A percentile compares a stretch with the other conserved stretches of the same genome.
Conservation (phyloP, 1,284 basidiomycete species). For the Heimioporus punctisporus region DNA sequence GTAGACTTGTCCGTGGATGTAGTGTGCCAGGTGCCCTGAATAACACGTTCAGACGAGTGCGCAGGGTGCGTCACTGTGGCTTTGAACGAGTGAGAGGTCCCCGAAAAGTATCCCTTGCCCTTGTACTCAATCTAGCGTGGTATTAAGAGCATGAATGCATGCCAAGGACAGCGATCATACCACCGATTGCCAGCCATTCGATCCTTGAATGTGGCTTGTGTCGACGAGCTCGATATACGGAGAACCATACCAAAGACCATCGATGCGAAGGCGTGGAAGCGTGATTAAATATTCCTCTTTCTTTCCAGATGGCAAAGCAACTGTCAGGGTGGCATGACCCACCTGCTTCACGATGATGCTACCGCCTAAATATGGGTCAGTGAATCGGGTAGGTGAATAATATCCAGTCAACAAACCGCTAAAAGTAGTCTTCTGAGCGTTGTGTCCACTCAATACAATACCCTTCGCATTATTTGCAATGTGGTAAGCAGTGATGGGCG, state of each 20-base stretch:
- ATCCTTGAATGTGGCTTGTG: conserved; percentile 82
- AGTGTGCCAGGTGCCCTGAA: conserved; percentile 92
- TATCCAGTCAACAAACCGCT: conserved; percentile 68
- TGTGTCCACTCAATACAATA: conserved; percentile 85
- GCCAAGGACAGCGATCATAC: conserved; percentile 35
- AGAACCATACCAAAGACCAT: conserved; percentile 59
- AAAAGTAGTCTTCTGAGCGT: conserved; percentile 97
- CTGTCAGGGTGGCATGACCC: conserved; percentile 87
- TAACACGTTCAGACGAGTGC: conserved; percentile 43
- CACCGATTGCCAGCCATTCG: conserved; percentile 70
- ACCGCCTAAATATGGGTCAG: conserved; percentile 42
- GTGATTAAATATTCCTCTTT: conserved; percentile 90
- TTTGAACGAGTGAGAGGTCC: conserved; percentile 94
- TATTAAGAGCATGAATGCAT: conserved; percentile 3
- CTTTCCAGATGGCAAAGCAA: conserved; percentile 59
- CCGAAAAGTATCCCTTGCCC: conserved; percentile 94
- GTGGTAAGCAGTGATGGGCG: conserved; percentile 85
- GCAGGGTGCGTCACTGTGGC: conserved; percentile 62
- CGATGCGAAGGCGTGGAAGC: conserved; percentile 79
- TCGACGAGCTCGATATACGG: conserved; percentile 94
- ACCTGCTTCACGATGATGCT: conserved; percentile 93
- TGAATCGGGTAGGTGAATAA: neutral
- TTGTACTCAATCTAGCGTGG: conserved; percentile 79
- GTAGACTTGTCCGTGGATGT: conserved; percentile 52
- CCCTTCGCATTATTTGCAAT: conserved; percentile 87